These are phyloP conservation scores for Aspergillus niger DNA, from an alignment of 2,329 filamentous ascomycete species.

Conservation along the genomic window DNA sequence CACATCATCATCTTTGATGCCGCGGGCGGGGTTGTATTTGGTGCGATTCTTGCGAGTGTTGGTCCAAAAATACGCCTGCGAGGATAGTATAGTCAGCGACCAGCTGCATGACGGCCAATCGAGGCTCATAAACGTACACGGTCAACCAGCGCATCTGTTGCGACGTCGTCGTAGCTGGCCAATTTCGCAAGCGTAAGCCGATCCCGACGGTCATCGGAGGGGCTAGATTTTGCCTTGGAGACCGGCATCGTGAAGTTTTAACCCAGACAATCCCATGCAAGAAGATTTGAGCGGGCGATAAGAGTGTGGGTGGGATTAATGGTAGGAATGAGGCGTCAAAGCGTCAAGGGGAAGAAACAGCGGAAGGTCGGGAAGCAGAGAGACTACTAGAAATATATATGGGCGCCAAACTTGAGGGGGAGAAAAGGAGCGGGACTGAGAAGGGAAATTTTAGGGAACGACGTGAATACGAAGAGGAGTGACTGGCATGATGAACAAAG, in stretches of 20 bases:
- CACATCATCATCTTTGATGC: slow-evolving; percentile 68
- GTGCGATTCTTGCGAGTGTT: slow-evolving; percentile 90
- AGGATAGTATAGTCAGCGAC: slow-evolving; percentile 24
- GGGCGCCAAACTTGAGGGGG: slow-evolving; percentile 1
- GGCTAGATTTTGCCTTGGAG: slow-evolving; percentile 35
- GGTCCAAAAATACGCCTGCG: slow-evolving; percentile 92
- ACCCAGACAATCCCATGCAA: slow-evolving; percentile 19
- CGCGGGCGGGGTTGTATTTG: slow-evolving; percentile 81
- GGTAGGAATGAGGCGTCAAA: slow-evolving; percentile 9
- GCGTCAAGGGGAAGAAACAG: slow-evolving; percentile 18
- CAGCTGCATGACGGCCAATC: background rate
- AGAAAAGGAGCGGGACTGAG: slow-evolving; percentile 7
- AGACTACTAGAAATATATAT: slow-evolving; percentile 8
- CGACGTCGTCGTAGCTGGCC: slow-evolving; percentile 89
- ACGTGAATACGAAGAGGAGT: background rate
- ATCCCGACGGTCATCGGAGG: slow-evolving; percentile 55
- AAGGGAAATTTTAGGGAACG: slow-evolving; percentile 15
- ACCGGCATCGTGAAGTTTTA: slow-evolving; percentile 36
- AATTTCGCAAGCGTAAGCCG: slow-evolving; percentile 83
- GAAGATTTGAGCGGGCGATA: background rate
- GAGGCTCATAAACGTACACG: slow-evolving; percentile 65
- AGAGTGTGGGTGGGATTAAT: slow-evolving; percentile 9
- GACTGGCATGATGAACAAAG: slow-evolving; percentile 7
- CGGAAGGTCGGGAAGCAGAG: slow-evolving; percentile 15
- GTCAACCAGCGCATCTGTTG: slow-evolving; percentile 93